Conservation (phyloP, 2,329 filamentous ascomycete species). For the Zopfia rhizophila region DNA sequence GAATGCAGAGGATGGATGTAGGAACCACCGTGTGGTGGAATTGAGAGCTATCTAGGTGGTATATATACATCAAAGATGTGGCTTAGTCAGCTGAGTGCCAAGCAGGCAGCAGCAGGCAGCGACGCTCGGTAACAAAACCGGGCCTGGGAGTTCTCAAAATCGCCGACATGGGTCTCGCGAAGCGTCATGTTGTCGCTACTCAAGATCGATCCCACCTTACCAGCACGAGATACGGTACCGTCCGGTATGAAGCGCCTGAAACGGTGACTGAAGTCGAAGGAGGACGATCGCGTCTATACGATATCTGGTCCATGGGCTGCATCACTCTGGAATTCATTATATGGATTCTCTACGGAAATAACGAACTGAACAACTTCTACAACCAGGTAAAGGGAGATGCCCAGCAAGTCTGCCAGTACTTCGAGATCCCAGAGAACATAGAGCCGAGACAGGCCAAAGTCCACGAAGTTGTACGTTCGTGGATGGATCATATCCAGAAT, state of each 20-base stretch:
- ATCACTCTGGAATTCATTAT: conserved; percentile 36
- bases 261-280: conserved; percentile 1
- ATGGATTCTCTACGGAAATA: conserved; percentile 33
- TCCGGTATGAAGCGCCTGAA: conserved; percentile 4
- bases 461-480: conserved; percentile 9
- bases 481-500: conserved; percentile 18
- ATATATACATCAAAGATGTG: too few relatives aligned
- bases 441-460: not conserved
- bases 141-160: conserved; percentile 27
- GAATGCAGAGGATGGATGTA: too few relatives aligned
- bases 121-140: too few relatives aligned
- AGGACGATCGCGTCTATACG: conserved; percentile 27
- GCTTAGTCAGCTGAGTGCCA: too few relatives aligned
- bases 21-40: too few relatives aligned
- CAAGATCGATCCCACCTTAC: not conserved
- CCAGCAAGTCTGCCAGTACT: conserved; percentile 14
- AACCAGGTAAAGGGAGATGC: not conserved
- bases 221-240: not conserved
- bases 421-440: not conserved
- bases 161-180: conserved; percentile 26
- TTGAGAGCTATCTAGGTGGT: too few relatives aligned
- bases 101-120: too few relatives aligned
- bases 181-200: conserved; percentile 19
- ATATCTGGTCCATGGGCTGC: conserved; percentile 41
- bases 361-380: conserved; percentile 8